Evolutionary conservation across 192 early-diverging fungal genomes (phyloP), one percentile per base, ranked within the genome.

Genomic region (Coemansia sp.): DNA sequence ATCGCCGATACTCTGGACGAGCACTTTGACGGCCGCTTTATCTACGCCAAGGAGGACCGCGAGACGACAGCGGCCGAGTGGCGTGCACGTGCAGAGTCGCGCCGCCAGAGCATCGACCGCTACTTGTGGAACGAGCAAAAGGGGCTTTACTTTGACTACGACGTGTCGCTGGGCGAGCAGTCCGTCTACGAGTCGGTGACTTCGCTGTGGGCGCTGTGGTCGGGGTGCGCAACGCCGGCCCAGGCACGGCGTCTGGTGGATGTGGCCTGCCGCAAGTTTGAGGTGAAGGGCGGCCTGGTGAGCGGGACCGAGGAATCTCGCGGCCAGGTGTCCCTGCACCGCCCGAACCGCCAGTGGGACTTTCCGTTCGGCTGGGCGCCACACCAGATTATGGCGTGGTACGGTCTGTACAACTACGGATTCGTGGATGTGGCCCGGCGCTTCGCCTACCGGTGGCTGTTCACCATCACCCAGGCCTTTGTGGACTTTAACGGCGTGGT

Each of bases 381-480:
- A 33, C 96, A 99, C 70, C 96, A 99, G 67, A 99, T 99, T 16
- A 80, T 99, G 59, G 88, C 90, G 7, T 99, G 96, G 96, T 76
- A 82, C 46, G 92, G 88, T 4, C 78, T 97, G 38, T 80, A 82
- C 39, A 78, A 82, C 46, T 99, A 99, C 67, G 88, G 86, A 7
- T 87, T 76, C 48, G 51, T 61, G 29, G 81, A 77, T 8, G 84
- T 87, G 7, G 84, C 90, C 1, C 78, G 79, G 7, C 77, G 91
- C 19, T 62, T 88, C 13, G 87, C 89, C 2, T 99, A 99, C 74
- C 87, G 93, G 16, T 99, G 96, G 96, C 74, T 97, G 43, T 97
- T 81, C 60, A 92, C 88, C 1, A 89, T 96, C 60, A 90, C 90
- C 10, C 91, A 94, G 51, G 75, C 87, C 5, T 99, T 99, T 82